These are phyloP conservation scores for Ascochyta clinopodiicola DNA, from an alignment of 2,329 filamentous ascomycete species.

Conservation along the genomic window DNA sequence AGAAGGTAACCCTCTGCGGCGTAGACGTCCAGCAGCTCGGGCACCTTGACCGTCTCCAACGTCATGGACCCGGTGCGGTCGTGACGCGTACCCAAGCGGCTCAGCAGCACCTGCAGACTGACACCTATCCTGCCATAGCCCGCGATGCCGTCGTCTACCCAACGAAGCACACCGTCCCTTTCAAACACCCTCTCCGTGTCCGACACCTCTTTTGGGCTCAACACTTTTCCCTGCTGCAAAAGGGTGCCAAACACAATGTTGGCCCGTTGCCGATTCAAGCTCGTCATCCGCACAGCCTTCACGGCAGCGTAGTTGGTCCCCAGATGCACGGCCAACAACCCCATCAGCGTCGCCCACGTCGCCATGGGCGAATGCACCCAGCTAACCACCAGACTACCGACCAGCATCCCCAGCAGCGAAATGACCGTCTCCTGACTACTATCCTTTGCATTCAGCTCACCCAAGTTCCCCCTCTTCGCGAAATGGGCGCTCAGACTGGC, in stretches of 20 bases:
- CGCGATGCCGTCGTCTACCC: constrained; percentile 53
- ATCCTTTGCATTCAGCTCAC: constrained; percentile 94
- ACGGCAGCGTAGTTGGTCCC: constrained; percentile 88
- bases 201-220: constrained; percentile 71
- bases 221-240: constrained; percentile 51
- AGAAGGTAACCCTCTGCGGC: constrained; percentile 65
- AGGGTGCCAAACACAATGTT: constrained; percentile 73
- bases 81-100: constrained; percentile 34
- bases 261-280: constrained; percentile 84
- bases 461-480: constrained; percentile 83
- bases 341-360: constrained; percentile 76
- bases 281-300: constrained; percentile 79
- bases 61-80: constrained; percentile 35
- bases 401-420: constrained; percentile 84
- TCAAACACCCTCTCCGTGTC: constrained; percentile 64
- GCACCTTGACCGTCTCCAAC: constrained; percentile 48
- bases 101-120: constrained; percentile 48
- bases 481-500: constrained; percentile 93
- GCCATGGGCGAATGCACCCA: constrained; percentile 71
- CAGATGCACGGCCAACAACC: constrained; percentile 78
- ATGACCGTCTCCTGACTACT: constrained; percentile 95
- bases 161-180: constrained; percentile 70
- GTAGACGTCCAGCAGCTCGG: constrained; percentile 60
- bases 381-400: constrained; percentile 81
- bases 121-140: constrained; percentile 64